Evolutionary conservation across 441 rosid species (phyloP), one percentile per base, ranked within the genome.

Genomic region (Adansonia gregorii): DNA sequence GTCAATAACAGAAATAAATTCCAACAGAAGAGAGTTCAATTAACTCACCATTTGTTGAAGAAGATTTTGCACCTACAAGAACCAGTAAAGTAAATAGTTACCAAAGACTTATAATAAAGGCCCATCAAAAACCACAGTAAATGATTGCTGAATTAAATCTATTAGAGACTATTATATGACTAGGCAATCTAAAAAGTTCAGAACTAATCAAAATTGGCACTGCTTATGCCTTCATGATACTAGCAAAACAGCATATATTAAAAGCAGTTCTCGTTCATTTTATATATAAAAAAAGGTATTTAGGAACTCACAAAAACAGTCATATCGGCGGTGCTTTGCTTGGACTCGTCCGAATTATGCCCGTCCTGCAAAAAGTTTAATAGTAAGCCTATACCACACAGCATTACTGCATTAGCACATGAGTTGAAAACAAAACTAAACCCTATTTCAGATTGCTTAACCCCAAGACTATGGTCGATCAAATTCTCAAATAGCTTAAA

Each of bases 11-110:
- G 59, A 39, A 69, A 27, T 14, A 73, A 0, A 58, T 55, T 59
- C 9, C 39, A 39, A 67, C 2, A 64, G 63, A n/a, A 48, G 43
- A 73, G 43, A 6, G 59, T 59, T 77, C 48, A 76, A 72, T 35
- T 58, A 82, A 84, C 89, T 82, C 71, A 88, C 92, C 95, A 93
- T 91, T 87, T 89, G 90, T 84, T 81, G 88, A 79, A 89, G 97
- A 84, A 94, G 91, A 82, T 82, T 84, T 83, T 88, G 90, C 81
- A 91, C 92, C 94, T 91, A 86, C 71, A 79, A 84, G 75, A 74
- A 67, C 54, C 52, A 43, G 67, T 49, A 59, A 43, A 49, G 65
- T 11, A 72, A 61, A 45, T 76, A 14, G 77, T 51, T 11, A 74
- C 1, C 43, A 74, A 61, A 22, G 9, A 12, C 8, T 49, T 17